Percentiles rank a stretch among this genome's conserved stretches.
These are phyloP conservation scores for Recurvomyces mirabilis DNA, from an alignment of 495 filamentous ascomycete species.

Conservation along the genomic window DNA sequence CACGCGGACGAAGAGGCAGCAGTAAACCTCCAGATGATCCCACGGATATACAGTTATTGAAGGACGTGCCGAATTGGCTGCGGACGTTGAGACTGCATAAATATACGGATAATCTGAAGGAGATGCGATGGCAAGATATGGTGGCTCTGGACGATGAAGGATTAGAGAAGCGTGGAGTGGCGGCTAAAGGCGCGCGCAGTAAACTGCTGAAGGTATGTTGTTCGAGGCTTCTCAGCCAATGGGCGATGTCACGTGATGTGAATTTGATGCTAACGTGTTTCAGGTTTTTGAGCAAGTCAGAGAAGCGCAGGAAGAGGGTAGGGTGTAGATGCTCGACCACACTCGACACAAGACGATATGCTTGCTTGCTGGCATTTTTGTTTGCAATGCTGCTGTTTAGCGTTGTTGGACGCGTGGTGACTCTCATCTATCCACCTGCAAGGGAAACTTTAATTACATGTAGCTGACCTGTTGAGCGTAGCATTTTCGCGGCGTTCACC, in stretches of 20 bases:
- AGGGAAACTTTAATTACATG: too few relatives aligned
- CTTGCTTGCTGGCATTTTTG: not conserved
- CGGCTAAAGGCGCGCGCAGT: constrained; percentile 84
- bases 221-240: too few relatives aligned
- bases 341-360: not conserved
- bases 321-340: not conserved
- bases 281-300: constrained; percentile 86
- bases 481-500: too few relatives aligned
- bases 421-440: too few relatives aligned
- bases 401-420: too few relatives aligned
- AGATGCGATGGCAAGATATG: constrained; percentile 91
- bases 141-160: constrained; percentile 87
- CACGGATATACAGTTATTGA: constrained; percentile 77
- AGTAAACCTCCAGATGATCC: constrained; percentile 97
- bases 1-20: constrained; percentile 82
- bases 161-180: constrained; percentile 85
- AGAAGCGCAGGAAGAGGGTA: constrained; percentile 40
- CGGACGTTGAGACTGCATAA: constrained; percentile 92
- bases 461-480: too few relatives aligned
- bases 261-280: constrained; percentile 18
- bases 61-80: constrained; percentile 94
- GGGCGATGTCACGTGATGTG: not conserved
- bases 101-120: constrained; percentile 96
- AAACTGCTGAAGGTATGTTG: constrained; percentile 89
- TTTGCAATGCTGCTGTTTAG: too few relatives aligned